Evolutionary conservation across 139 green algal species (phyloP), one percentile per base, ranked within the genome.

Genomic region (Coelastrella sp.): DNA sequence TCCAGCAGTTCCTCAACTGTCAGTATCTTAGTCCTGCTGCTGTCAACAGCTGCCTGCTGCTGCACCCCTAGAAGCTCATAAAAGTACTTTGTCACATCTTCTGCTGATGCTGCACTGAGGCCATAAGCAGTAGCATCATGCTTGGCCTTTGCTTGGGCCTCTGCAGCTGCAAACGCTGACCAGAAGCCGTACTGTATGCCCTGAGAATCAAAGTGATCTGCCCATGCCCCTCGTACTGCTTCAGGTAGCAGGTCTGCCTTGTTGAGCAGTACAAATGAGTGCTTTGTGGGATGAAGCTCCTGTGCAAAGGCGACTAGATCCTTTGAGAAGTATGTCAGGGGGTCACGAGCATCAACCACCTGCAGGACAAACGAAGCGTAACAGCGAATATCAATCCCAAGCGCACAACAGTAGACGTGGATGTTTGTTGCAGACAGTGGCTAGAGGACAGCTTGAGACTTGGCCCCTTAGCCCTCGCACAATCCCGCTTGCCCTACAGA

Each of bases 261-360:
- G 95, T 99, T 99, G 24, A 99, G 95, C 81, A 99, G 93, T 87
- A 99, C 84, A 80, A 99, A 85, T 7, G 92, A 96, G 66, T 70
- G 87, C 95, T 98, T 98, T 87, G 76, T 89, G 63, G 91, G 75
- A 87, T 95, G 79, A 22, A 98, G 68, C 87, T 98, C 95, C 1
- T 75, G 73, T 0, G 95, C 95, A 79, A 97, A 99, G 6, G 22
- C 85, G 90, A 97, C 95, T 72, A 99, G 93, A 86, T 99, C 97
- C 20, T 94, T 82, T 9, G 85, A 96, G n/a, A 95, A 87, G 93
- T 99, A 99, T 35, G 97, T 95, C 91, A 99, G 93, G 49, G 98
- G 98, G 93, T 99, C 96, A 0, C 98, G 91, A 0, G 96, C 96
- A 91, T 99, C 98, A 58, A 99, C 94, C 59, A 99, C 98, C 94